Evolutionary conservation across 306 rosid species (phyloP).

Genomic region (Pyrus betulifolia): DNA sequence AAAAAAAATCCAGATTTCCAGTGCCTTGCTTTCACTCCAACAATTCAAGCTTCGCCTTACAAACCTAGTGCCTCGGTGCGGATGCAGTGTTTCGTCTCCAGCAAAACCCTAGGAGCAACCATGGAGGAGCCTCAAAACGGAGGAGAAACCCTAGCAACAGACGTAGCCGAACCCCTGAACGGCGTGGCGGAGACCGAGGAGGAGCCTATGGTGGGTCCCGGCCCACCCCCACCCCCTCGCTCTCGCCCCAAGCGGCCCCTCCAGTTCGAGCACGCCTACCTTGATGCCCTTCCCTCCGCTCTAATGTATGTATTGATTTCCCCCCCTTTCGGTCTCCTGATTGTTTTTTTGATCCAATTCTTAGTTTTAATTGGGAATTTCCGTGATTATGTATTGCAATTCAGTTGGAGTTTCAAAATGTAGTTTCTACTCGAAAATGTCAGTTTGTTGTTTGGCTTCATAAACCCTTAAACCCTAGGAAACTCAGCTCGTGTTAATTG

Average conservation of each 20-base stretch:
- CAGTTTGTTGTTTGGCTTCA: neutral
- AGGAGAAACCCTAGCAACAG: neutral
- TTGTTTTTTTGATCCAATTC: neutral
- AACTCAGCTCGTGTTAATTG: neutral
- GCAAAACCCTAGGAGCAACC: neutral
- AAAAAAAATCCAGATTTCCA: neutral
- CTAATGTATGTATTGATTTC: slow-evolving; percentile 40
- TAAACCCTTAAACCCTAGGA: neutral
- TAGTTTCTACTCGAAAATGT: neutral
- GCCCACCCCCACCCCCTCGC: slow-evolving; percentile 75
- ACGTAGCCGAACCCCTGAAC: slow-evolving; percentile 25
- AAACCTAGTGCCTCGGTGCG: neutral
- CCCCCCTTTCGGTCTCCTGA: neutral
- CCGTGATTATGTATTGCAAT: neutral
- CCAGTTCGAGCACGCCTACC: slow-evolving; percentile 94
- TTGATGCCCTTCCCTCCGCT: slow-evolving; percentile 81
- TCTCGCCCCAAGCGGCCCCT: slow-evolving; percentile 84
- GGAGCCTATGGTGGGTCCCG: slow-evolving; percentile 59
- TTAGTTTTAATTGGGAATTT: neutral
- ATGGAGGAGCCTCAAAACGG: slow-evolving; percentile 8
- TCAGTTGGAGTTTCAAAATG: neutral
- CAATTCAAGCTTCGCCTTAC: neutral
- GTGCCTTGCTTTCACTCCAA: neutral
- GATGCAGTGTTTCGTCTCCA: neutral
- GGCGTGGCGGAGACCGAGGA: slow-evolving; percentile 35